A percentile compares a stretch with the other conserved stretches of the same genome.
Evolutionary conservation across 805 yeast species (phyloP).

Genomic region (Suhomyces canberraensis): DNA sequence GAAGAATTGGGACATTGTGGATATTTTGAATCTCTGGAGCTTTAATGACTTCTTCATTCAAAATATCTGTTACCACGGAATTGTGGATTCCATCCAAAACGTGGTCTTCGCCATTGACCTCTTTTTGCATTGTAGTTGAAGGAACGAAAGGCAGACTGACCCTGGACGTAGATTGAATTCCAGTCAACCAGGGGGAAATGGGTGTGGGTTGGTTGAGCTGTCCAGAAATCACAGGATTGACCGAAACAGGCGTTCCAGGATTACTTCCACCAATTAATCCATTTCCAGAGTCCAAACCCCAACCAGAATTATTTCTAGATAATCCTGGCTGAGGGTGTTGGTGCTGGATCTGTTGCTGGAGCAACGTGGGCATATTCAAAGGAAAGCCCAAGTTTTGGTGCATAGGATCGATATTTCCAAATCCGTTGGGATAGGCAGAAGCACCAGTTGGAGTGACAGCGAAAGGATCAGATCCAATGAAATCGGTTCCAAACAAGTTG

Average conservation of each 20-base stretch:
- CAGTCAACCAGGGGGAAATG: conserved; percentile 40
- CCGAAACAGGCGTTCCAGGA: conserved; percentile 29
- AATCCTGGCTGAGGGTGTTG: conserved; percentile 25
- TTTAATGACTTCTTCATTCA: conserved; percentile 23
- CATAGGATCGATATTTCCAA: not conserved
- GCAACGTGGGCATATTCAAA: conserved; percentile 28
- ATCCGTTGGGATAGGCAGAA: not conserved
- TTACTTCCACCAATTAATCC: conserved; percentile 18
- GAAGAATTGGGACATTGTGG: not conserved
- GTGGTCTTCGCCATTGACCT: conserved; percentile 17
- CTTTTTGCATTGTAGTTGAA: conserved; percentile 1
- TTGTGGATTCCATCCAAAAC: conserved; percentile 38
- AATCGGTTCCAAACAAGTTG: conserved; percentile 23
- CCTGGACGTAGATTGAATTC: conserved; percentile 32
- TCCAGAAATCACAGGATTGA: conserved; percentile 19
- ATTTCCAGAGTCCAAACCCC: conserved; percentile 33
- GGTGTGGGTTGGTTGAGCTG: conserved; percentile 35
- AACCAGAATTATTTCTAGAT: conserved; percentile 34
- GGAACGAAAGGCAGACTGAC: conserved; percentile 41
- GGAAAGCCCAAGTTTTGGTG: conserved; percentile 14
- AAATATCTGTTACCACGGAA: conserved; percentile 40
- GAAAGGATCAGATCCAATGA: conserved; percentile 20
- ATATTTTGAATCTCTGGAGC: not conserved
- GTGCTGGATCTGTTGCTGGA: conserved; percentile 10
- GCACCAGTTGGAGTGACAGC: conserved; percentile 7